A percentile compares a stretch with the other conserved stretches of the same genome.
Conservation (phyloP, 1,139 yeast genomes). For the Yamadazyma oceani region DNA sequence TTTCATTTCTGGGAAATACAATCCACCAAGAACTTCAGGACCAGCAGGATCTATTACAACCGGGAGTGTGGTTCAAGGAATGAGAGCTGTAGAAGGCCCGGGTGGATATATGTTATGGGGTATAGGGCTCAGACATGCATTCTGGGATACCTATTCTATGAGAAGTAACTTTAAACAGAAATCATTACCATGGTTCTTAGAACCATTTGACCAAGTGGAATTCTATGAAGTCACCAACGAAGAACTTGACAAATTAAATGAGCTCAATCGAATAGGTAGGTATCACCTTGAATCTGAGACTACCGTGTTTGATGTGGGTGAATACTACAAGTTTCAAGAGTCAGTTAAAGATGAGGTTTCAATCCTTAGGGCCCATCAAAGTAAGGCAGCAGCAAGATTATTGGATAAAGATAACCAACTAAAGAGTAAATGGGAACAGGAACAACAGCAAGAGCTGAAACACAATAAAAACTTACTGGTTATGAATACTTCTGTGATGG, state of each 20-base stretch:
- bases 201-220: slow-evolving; percentile 80
- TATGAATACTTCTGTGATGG: slow-evolving; percentile 2
- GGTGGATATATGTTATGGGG: slow-evolving; percentile 11
- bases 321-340: slow-evolving; percentile 4
- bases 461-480: too few species aligned
- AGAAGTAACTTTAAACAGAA: slow-evolving; percentile 16
- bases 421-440: slow-evolving; percentile 8
- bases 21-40: slow-evolving; percentile 8
- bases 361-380: not conserved
- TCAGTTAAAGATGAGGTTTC: slow-evolving; percentile 1
- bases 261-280: slow-evolving; percentile 37
- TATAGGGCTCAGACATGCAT: slow-evolving; percentile 8
- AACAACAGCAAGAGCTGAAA: not conserved
- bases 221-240: slow-evolving; percentile 48
- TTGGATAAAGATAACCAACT: slow-evolving; percentile 4
- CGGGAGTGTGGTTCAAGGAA: slow-evolving; percentile 10
- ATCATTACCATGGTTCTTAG: slow-evolving; percentile 75
- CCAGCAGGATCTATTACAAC: slow-evolving; percentile 10
- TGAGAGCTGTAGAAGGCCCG: slow-evolving; percentile 11
- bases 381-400: slow-evolving; percentile 2
- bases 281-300: slow-evolving; percentile 2
- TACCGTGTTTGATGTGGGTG: slow-evolving; percentile 3
- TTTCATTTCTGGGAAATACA: slow-evolving; percentile 8
- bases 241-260: slow-evolving; percentile 64
- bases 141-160: slow-evolving; percentile 10